Evolutionary conservation across 495 filamentous ascomycete genomes (phyloP).

Genomic region (Peziza echinospora): DNA sequence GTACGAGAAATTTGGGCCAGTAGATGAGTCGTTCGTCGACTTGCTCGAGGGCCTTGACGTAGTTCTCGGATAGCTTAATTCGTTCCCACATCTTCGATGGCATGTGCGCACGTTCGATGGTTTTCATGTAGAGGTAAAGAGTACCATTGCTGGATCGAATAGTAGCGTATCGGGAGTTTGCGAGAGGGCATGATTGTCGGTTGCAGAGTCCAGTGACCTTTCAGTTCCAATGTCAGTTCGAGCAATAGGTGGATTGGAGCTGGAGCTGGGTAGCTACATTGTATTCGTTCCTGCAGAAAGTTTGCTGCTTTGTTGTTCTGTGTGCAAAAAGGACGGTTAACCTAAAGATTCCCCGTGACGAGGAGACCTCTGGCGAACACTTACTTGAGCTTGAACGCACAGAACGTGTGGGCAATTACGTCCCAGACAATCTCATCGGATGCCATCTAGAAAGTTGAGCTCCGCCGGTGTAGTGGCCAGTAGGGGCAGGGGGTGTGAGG

Average conservation of each 20-base stretch:
- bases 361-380: constrained; percentile 13
- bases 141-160: constrained; percentile 61
- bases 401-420: constrained; percentile 88
- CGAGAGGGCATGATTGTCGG: constrained; percentile 81
- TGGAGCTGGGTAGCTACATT: constrained; percentile 23
- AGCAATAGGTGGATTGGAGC: not conserved
- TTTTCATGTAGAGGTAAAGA: constrained; percentile 96
- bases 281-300: constrained; percentile 92
- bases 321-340: constrained; percentile 2
- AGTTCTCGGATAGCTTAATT: constrained; percentile 74
- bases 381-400: constrained; percentile 88
- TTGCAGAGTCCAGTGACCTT: constrained; percentile 89
- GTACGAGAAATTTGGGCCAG: constrained; percentile 87
- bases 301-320: constrained; percentile 80
- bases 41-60: constrained; percentile 66
- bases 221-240: constrained; percentile 31
- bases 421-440: constrained; percentile 98
- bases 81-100: constrained; percentile 89
- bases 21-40: constrained; percentile 77
- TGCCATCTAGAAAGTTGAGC: no score
- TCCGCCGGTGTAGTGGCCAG: no score
- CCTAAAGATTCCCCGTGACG: constrained; percentile 7
- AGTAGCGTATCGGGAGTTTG: constrained; percentile 89
- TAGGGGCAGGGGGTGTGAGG: no score
- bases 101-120: constrained; percentile 73